Conservation (phyloP, 2,329 filamentous ascomycete genomes). For the Zopfia rhizophila region DNA sequence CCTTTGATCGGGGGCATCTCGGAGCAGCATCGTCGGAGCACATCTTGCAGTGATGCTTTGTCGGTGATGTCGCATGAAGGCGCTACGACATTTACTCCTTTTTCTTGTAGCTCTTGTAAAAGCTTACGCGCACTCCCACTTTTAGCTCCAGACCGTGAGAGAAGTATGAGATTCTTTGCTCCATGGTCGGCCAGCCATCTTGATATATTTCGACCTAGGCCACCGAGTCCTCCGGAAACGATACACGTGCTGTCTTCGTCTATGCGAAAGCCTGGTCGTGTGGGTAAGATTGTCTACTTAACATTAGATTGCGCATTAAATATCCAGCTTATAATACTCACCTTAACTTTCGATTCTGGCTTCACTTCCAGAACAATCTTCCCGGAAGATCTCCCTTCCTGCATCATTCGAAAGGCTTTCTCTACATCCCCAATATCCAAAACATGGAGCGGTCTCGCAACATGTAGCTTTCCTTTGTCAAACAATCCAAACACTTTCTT, state of each 20-base stretch:
- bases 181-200: conserved; percentile 18
- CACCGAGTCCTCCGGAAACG: conserved; percentile 21
- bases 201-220: conserved; percentile 21
- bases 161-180: conserved; percentile 19
- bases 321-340: not conserved
- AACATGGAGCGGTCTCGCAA: conserved; percentile 5
- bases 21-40: conserved; percentile 12
- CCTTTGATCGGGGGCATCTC: conserved; percentile 23
- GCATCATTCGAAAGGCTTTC: conserved; percentile 18
- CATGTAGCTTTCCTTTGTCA: not conserved
- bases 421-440: conserved; percentile 16
- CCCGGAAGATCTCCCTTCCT: conserved; percentile 19
- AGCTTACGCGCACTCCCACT: not conserved
- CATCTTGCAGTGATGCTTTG: conserved; percentile 7
- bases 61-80: conserved; percentile 14
- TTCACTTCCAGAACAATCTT: conserved; percentile 22
- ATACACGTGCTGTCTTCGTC: conserved; percentile 22
- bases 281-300: not conserved
- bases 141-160: conserved; percentile 4
- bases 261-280: too few species aligned
- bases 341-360: conserved; percentile 1
- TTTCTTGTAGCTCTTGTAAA: not conserved
- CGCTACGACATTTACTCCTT: conserved; percentile 4
- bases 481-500: conserved; percentile 7
- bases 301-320: not conserved